These are phyloP conservation scores for Aaosphaeria pasadenensis DNA, from an alignment of 2,329 filamentous ascomycete species.

Conservation along the genomic window DNA sequence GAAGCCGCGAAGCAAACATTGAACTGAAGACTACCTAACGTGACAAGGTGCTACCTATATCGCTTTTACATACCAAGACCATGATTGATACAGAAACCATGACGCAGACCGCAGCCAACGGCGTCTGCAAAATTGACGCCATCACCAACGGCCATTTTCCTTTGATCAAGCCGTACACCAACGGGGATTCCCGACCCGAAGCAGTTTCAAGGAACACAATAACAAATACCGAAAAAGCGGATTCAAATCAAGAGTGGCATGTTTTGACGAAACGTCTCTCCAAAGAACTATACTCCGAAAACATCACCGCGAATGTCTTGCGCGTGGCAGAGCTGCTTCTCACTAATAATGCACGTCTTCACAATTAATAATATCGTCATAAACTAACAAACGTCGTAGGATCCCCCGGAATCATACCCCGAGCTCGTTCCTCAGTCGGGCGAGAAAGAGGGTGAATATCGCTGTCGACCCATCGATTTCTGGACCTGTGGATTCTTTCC, in stretches of 20 bases:
- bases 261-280: neutral
- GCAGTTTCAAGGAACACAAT: neutral
- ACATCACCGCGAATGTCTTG: neutral
- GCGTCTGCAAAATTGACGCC: neutral
- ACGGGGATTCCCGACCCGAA: neutral
- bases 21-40: neutral
- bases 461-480: neutral
- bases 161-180: neutral
- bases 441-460: neutral
- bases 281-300: neutral
- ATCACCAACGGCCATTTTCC: neutral
- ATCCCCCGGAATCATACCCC: neutral
- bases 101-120: neutral
- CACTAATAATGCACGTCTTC: neutral
- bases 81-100: neutral
- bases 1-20: neutral
- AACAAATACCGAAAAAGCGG: neutral
- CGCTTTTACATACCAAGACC: neutral
- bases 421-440: neutral
- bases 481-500: conserved; percentile 1
- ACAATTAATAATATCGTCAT: neutral
- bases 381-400: neutral
- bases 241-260: neutral
- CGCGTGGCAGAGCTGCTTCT: neutral
- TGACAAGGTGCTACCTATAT: neutral